Evolutionary conservation across 2,329 filamentous ascomycete species (phyloP), one percentile per base, ranked within the genome.

Genomic region (Pseudopyrenochaeta lycopersici): DNA sequence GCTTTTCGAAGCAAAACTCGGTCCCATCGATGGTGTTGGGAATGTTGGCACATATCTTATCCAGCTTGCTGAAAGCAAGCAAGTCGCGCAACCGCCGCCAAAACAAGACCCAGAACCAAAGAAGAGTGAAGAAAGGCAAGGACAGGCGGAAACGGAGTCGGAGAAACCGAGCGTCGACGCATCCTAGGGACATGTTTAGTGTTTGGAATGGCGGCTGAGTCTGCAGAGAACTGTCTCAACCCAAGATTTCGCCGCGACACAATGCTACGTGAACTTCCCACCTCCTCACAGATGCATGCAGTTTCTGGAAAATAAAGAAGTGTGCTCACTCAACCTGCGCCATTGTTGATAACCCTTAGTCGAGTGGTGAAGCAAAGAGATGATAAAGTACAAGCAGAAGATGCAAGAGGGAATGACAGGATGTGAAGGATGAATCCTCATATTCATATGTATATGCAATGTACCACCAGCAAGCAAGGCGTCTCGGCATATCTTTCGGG

Each of bases 11-110:
- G 78, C 82, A 1, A 88, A 87, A 62, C 82, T 97, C 6, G 83
- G 86, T 62, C 92, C 91, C 70, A 84, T 97, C 33, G 89, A 95
- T 46, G 92, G 91, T 1, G 91, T 91, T 54, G 88, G 84, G 9
- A 88, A 92, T 61, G 81, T 91, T 2, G 91, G 90, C 27, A 84
- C 89, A 31, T 83, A 88, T 57, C 81, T 97, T 4, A 77, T 88
- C 11, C 83, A 84, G 17, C 83, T 91, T 35, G 81, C 90, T 49
- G 84, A 84, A 52, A 78, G 81, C 11, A 93, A 90, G 74, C 54
- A 50, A 6, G 69, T 72, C 4, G 64, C 59, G 2, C 56, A 65
- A 27, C 52, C 53, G 11, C 54, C 60, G 17, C 14, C 48, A 7
- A 56, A 60, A 29, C 30, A 21, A 0, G 53, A 62, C 15, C 30